Percentiles rank a stretch among this genome's conserved stretches.
Evolutionary conservation across 305 asterid genomes (phyloP).

Genomic region (Fraxinus sp.): DNA sequence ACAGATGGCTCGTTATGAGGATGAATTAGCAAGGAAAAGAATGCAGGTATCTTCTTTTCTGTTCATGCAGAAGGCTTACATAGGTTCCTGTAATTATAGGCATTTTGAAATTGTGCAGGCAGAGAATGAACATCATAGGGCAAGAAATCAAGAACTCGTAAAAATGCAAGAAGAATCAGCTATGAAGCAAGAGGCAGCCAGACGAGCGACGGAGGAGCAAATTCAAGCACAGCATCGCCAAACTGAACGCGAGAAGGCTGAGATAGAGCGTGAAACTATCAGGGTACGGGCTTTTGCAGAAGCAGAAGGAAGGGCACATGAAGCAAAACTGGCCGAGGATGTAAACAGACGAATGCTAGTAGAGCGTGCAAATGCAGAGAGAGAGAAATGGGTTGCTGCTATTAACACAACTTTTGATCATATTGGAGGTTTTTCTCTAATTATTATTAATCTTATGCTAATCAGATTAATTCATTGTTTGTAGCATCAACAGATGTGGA

Average conservation of each 20-base stretch:
- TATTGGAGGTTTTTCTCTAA: conserved; percentile 69
- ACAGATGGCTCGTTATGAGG: conserved; percentile 89
- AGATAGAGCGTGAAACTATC: conserved; percentile 84
- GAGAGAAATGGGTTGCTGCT: conserved; percentile 92
- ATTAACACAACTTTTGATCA: conserved; percentile 89
- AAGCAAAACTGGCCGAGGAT: conserved; percentile 91
- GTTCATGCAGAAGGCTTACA: neutral
- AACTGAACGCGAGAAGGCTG: conserved; percentile 85
- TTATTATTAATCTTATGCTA: neutral
- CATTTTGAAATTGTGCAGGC: conserved; percentile 45
- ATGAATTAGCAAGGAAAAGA: conserved; percentile 93
- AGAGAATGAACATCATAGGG: conserved; percentile 87
- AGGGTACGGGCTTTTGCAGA: conserved; percentile 74
- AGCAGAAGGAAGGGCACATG: conserved; percentile 98
- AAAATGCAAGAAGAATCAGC: conserved; percentile 96
- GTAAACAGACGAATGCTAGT: conserved; percentile 74
- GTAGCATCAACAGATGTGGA: neutral
- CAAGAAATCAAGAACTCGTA: conserved; percentile 89
- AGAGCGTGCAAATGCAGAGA: conserved; percentile 84
- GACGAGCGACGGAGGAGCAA: conserved; percentile 95
- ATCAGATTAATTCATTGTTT: neutral
- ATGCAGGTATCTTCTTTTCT: conserved; percentile 57
- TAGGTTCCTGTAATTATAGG: neutral
- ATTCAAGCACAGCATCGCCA: conserved; percentile 94
- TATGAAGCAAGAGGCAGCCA: conserved; percentile 84